A percentile compares a stretch with the other conserved stretches of the same genome.
phyloP scores from a whole-genome alignment of 1,139 yeast genomes.

The Scheffersomyces segobiensis region DNA sequence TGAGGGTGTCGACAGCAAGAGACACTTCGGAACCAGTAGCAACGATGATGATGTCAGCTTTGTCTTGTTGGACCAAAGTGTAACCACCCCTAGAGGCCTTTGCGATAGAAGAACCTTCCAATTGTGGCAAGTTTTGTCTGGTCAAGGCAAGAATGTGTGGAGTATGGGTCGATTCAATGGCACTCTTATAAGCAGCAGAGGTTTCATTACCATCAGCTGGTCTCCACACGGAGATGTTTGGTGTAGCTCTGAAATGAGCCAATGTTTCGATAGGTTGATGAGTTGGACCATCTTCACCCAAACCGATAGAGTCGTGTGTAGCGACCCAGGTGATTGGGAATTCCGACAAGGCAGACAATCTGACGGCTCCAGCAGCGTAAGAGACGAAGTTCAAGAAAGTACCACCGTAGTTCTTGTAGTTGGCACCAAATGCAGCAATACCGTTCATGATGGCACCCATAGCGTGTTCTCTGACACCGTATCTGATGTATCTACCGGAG shows the following conservation, averaged over 20 bases:
- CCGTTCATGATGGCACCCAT: slow-evolving; percentile 99
- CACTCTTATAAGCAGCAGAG: slow-evolving; percentile 90
- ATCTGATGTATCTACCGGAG: slow-evolving; percentile 93
- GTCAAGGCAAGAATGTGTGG: slow-evolving; percentile 92
- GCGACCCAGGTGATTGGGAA: slow-evolving; percentile 97
- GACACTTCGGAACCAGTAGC: slow-evolving; percentile 97
- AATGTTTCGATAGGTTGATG: slow-evolving; percentile 99
- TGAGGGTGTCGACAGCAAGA: slow-evolving; percentile 77
- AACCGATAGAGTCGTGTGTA: slow-evolving; percentile 98
- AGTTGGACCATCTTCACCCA: slow-evolving; percentile 99
- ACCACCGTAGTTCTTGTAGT: slow-evolving; percentile 93
- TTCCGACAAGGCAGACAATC: slow-evolving; percentile 92
- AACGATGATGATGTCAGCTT: slow-evolving; percentile 78
- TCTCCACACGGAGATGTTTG: slow-evolving; percentile 97
- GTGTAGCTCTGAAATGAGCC: slow-evolving; percentile 96
- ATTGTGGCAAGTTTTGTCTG: slow-evolving; percentile 97
- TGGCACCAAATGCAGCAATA: slow-evolving; percentile 93
- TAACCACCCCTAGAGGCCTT: slow-evolving; percentile 97
- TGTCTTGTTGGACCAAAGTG: slow-evolving; percentile 59
- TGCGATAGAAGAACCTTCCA: slow-evolving; percentile 90
- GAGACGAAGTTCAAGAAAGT: slow-evolving; percentile 98
- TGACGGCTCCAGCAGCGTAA: slow-evolving; percentile 95
- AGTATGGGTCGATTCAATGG: slow-evolving; percentile 69
- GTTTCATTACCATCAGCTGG: slow-evolving; percentile 99
- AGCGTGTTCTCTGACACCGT: slow-evolving; percentile 99